Evolutionary conservation across 495 filamentous ascomycete species (phyloP), one percentile per base, ranked within the genome.

Genomic region (Annulohypoxylon maeteangense): DNA sequence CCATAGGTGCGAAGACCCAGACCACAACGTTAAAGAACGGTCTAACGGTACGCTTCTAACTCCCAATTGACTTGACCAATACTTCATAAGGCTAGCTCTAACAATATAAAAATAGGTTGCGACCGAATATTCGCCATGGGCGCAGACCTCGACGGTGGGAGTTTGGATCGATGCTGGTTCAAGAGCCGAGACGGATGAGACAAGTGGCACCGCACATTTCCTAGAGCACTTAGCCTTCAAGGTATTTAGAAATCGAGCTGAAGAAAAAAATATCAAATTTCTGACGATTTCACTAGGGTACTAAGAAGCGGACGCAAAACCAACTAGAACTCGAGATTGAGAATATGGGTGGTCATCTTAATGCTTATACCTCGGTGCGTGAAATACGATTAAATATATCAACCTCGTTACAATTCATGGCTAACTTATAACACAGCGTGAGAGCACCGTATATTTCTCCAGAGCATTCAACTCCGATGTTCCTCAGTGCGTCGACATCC

Each of bases 361-460:
- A 99, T 82, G 95, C 95, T 75, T 99, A 99, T 87, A 99, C 95
- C 76, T 98, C 95, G 85, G 95, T 97, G 91, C 71, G 91, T 84
- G 74, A 69, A 71, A 72, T 66, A 75, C 20, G 18, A 67, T 64
- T 34, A 20, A 71, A 6, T 44, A 42, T 6, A 18, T 44, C 7
- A 18, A 44, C 77, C 75, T 69, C 61, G 18, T 47, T 18, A 44
- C 36, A 23, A 18, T 44, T 68, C 20, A 72, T 76, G 79, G 75
- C 85, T 84, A 71, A 79, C 78, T 25, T 16, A 44, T 7, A n/a
- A 11, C 14, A 58, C 53, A 98, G 93, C 91, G 95, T 76, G 95
- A 99, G 85, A 97, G 97, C 87, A 99, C 95, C 71, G 95, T 98
- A 78, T 99, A 99, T 88, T 99, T 98, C 82, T 95, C 96, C 83